Conservation (phyloP, 805 yeast genomes). For the Tetrapisispora iriomotensis region DNA sequence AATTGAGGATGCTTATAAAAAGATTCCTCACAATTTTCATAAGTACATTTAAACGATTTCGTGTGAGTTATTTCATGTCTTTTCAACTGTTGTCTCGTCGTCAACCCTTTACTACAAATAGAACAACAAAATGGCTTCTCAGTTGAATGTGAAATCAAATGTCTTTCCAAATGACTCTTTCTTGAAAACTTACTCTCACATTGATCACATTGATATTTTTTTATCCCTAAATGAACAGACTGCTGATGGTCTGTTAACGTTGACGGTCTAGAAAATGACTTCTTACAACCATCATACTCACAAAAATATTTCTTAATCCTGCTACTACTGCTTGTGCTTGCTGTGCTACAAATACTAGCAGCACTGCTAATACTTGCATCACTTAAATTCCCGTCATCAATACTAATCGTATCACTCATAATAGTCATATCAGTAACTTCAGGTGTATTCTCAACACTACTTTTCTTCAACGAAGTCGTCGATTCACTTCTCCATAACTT, state of each 20-base stretch:
- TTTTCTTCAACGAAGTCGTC: background rate
- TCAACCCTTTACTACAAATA: constrained; percentile 73
- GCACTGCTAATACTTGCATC: constrained; percentile 5
- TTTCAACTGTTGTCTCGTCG: constrained; percentile 66
- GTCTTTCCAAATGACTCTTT: constrained; percentile 73
- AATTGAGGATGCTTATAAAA: constrained; percentile 71
- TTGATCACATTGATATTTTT: constrained; percentile 61
- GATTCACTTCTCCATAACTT: constrained; percentile 3
- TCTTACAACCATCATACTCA: constrained; percentile 54
- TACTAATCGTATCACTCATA: no score
- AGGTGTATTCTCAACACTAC: no score
- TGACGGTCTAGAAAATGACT: constrained; percentile 73
- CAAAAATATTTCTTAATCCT: constrained; percentile 53
- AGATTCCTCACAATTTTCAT: constrained; percentile 52
- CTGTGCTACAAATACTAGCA: background rate
- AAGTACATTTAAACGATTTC: constrained; percentile 49
- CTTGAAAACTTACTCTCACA: constrained; percentile 64
- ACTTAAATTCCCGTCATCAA: no score
- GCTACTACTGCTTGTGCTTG: background rate
- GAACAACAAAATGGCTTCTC: constrained; percentile 66
- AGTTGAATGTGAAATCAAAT: constrained; percentile 52
- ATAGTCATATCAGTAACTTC: no score
- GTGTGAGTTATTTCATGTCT: constrained; percentile 81
- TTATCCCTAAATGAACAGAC: constrained; percentile 57
- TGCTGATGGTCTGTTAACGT: constrained; percentile 73